A percentile compares a stretch with the other conserved stretches of the same genome.
These are phyloP conservation scores for Incumbomyces delicatus DNA, from an alignment of 2,329 filamentous ascomycete genomes.

Conservation along the genomic window DNA sequence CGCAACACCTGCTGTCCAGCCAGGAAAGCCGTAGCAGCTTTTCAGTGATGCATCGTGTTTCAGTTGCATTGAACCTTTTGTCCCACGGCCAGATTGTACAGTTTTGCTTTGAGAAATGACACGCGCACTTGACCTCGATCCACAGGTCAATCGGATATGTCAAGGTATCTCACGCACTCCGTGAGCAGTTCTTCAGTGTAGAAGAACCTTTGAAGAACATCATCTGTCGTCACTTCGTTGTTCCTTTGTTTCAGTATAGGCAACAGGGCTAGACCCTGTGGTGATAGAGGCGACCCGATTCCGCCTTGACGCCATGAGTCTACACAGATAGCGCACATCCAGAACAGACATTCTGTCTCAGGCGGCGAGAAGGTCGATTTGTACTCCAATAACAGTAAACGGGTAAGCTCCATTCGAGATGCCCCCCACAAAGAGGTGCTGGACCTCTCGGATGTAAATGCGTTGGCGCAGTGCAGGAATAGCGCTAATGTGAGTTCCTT, in stretches of 20 bases:
- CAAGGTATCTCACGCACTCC: constrained; percentile 4
- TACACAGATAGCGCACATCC: constrained; percentile 4
- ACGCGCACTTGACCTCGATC: too few relatives aligned
- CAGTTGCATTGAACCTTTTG: too few relatives aligned
- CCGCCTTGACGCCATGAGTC: constrained; percentile 4
- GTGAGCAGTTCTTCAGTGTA: constrained; percentile 4
- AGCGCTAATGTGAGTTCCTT: constrained; percentile 3
- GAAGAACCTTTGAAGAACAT: constrained; percentile 4
- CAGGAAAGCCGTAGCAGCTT: too few relatives aligned
- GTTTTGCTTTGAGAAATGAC: too few relatives aligned
- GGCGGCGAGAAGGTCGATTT: neutral
- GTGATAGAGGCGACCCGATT: neutral
- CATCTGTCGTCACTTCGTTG: neutral
- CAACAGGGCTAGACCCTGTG: neutral
- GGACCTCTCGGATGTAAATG: constrained; percentile 2
- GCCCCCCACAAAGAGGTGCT: constrained; percentile 1
- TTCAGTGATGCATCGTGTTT: too few relatives aligned
- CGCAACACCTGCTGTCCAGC: too few relatives aligned
- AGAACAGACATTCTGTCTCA: constrained; percentile 2
- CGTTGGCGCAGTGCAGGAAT: constrained; percentile 1
- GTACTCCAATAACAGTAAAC: neutral
- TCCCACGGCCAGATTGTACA: too few relatives aligned
- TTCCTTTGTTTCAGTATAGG: neutral
- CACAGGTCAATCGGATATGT: neutral
- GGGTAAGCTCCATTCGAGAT: constrained; percentile 2